Base-by-base conservation (phyloP, 192 early-diverging fungal species). In the Spizellomyces sp. region DNA sequence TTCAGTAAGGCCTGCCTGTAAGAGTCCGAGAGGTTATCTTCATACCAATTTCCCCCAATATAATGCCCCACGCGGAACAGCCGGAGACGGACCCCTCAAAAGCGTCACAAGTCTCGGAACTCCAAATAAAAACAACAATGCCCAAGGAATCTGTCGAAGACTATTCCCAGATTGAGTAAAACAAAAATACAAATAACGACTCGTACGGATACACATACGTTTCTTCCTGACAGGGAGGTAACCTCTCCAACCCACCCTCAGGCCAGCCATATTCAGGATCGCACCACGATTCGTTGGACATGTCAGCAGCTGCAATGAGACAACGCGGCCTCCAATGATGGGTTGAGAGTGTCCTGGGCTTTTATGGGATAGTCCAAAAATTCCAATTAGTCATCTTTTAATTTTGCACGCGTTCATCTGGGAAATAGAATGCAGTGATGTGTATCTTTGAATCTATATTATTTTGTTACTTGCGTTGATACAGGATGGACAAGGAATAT, bases 81-180 rank as follows among this genome's bases (percentile, higher is more conserved):
- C 50, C 5, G 45, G 63, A 15, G 69, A 50, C 17, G 77, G 77
- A 42, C 64, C 46, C 19, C 75, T 54, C 10, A 71, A 27, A 6
- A 81, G 58, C 19, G n/a, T 6, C 17, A 79, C 71, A 8, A 88
- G 52, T 19, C 83, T 70, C 9, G 74, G 73, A 12, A 79, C 36
- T 9, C 81, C 85, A 61, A 79, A 70, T 9, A 81, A 14, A 27
- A 87, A n/a, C 43, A 65, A 47, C 9, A 14, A 44, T 46, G 27
- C 43, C 6, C n/a, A 65, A 14, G 63, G 22, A 8, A 65, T 65
- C 46, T 65, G 63, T 15, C 50, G 50, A 12, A 54, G 17, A n/a
- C 50, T 54, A 54, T 54, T 54, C 50, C 1, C 12, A 12, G 12
- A 12, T n/a, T n/a, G 50, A n/a, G 12, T n/a, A 54, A 54, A 54